These are phyloP conservation scores for Litsea cubeba DNA, from an alignment of 164 flowering plant species.

Conservation along the genomic window DNA sequence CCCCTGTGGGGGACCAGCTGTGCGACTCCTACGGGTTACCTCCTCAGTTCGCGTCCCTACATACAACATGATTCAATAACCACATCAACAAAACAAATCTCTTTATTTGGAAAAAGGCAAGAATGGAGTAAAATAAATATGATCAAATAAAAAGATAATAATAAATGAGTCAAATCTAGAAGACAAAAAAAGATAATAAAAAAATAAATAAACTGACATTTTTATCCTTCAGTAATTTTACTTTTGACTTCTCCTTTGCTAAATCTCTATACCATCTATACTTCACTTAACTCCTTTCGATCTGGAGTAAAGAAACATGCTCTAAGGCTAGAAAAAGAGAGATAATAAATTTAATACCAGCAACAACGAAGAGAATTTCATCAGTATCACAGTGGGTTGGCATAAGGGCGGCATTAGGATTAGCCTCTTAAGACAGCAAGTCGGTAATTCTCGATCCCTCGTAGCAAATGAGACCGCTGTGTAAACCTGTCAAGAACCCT, in stretches of 20 bases:
- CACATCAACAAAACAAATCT: not conserved
- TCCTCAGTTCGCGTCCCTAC: too few species aligned
- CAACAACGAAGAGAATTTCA: not conserved
- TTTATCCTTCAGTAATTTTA: too few species aligned
- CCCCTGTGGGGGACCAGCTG: too few species aligned
- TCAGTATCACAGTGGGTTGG: constrained; percentile 17
- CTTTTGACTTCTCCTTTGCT: too few species aligned
- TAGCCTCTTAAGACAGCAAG: constrained; percentile 1
- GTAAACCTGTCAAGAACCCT: constrained; percentile 4
- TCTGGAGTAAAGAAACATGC: too few species aligned
- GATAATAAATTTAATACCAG: not conserved
- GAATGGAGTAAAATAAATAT: not conserved
- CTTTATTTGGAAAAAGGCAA: not conserved
- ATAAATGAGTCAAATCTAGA: too few species aligned
- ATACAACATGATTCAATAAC: not conserved
- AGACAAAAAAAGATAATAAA: too few species aligned
- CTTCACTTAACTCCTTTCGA: too few species aligned
- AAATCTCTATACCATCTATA: too few species aligned
- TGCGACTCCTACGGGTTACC: too few species aligned
- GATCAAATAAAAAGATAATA: not conserved
- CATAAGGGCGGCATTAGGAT: constrained; percentile 4
- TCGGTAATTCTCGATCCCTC: constrained; percentile 10
- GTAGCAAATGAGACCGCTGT: not conserved
- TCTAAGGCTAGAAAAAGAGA: too few species aligned
- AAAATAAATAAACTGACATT: too few species aligned